Base-by-base conservation (phyloP, 768 basidiomycete genomes). In the Podaxis carcinomalis region DNA sequence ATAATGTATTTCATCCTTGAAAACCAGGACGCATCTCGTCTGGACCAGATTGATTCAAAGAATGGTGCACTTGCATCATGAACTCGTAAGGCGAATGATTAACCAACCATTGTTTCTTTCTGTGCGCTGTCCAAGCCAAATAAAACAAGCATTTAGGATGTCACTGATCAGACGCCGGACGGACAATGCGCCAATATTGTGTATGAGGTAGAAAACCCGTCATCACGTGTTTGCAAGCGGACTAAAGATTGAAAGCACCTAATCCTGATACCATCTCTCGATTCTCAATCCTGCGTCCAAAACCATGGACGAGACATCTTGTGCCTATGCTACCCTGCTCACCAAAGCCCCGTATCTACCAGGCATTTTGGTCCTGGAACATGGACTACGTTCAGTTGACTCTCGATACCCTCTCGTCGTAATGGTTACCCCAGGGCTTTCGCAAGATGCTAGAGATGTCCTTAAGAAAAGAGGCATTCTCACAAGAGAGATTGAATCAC, bases 351-450 rank as follows among this genome's bases (percentile, higher is more conserved):
- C 86, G 5, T 91, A 90, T 72, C 75, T 89, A 7, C 74, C 83
- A 64, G 88, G 87, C 11, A 74, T 84, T 10, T 77, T 91, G 47
- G 85, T 89, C 16, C 72, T 92, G 16, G 71, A 85, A 61, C 69
- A 85, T 61, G 80, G 83, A 28, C 76, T 91, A 49, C 75, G 75
- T 40, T 59, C 77, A 11, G 83, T 85, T 36, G 72, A 78, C 14
- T 86, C 88, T 14, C 77, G 77, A 62, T 93, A 92, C 72, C 86
- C 90, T n/a, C 78, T 95, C 16, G 78, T 93, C 47, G 89, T 88
- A 39, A 90, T 94, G 86, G 81, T 83, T 39, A 90, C 92, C 0
- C 75, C 84, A 4, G 68, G 76, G 1, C 69, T 94, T 28, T 77
- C 85, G 3, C 62, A 76, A 32, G 77, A 82, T 21, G 81, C 78